These are phyloP conservation scores for Malassezia sympodialis DNA, from an alignment of 1,284 basidiomycete genomes.

Conservation along the genomic window DNA sequence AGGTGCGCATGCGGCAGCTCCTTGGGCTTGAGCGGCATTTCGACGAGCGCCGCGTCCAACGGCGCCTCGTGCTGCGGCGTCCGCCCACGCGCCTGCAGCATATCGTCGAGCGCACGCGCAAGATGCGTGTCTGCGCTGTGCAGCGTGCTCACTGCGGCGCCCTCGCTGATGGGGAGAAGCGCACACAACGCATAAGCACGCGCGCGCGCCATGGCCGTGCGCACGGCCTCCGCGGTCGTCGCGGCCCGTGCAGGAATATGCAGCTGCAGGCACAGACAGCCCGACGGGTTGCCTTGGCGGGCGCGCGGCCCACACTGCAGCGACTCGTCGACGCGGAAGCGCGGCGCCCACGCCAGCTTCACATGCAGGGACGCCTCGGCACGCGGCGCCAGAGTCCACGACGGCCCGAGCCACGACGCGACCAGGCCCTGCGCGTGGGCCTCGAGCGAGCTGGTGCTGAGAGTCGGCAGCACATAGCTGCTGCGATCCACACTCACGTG, in stretches of 20 bases:
- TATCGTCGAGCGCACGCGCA: background rate
- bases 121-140: background rate
- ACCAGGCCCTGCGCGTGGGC: conserved; percentile 18
- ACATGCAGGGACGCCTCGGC: conserved; percentile 3
- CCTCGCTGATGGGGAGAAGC: conserved; percentile 3
- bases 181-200: conserved; percentile 5
- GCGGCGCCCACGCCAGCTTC: conserved; percentile 12
- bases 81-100: background rate
- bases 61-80: background rate
- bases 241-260: background rate
- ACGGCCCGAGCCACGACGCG: background rate
- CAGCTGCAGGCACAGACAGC: conserved; percentile 6
- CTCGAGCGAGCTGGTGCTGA: conserved; percentile 31
- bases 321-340: conserved; percentile 9
- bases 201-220: conserved; percentile 2
- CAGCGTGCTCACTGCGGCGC: background rate
- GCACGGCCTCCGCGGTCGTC: background rate
- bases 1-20: conserved; percentile 13
- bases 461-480: conserved; percentile 36
- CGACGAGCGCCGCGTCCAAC: conserved; percentile 2
- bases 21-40: conserved; percentile 3
- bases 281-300: conserved; percentile 12
- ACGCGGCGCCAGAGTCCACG: background rate
- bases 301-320: conserved; percentile 13
- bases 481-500: conserved; percentile 32